Conservation (phyloP, 2,329 filamentous ascomycete genomes). For the Xylaria sp. region DNA sequence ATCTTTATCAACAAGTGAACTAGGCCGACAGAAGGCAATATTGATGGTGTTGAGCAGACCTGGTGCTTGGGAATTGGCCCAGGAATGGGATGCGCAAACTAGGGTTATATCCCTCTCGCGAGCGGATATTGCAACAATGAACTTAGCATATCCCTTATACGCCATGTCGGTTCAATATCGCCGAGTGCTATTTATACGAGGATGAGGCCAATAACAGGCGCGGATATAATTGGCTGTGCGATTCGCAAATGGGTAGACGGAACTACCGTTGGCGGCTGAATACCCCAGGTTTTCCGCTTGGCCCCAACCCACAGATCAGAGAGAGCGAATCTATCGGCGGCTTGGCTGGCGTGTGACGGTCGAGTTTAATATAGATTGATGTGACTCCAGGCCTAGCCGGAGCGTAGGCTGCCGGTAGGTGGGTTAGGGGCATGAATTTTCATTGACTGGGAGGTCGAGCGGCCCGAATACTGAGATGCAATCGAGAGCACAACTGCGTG, state of each 20-base stretch:
- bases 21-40: slow-evolving; percentile 20
- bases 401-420: slow-evolving; percentile 30
- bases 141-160: slow-evolving; percentile 35
- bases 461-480: slow-evolving; percentile 25
- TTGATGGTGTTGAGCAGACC: slow-evolving; percentile 17
- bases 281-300: slow-evolving; percentile 45
- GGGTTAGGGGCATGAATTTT: slow-evolving; percentile 18
- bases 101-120: slow-evolving; percentile 32
- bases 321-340: slow-evolving; percentile 20
- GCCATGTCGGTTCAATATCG: slow-evolving; percentile 41
- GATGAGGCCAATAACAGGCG: slow-evolving; percentile 39
- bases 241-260: slow-evolving; percentile 35
- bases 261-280: slow-evolving; percentile 44
- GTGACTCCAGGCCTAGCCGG: slow-evolving; percentile 28
- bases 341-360: slow-evolving; percentile 20
- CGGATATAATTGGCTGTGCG: slow-evolving; percentile 42
- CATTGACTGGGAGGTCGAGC: slow-evolving; percentile 18
- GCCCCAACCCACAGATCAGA: slow-evolving; percentile 34
- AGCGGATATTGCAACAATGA: slow-evolving; percentile 16
- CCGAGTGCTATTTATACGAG: slow-evolving; percentile 40
- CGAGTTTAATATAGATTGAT: slow-evolving; percentile 32
- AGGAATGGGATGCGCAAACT: slow-evolving; percentile 1
- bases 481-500: not conserved
- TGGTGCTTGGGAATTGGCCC: slow-evolving; percentile 19
- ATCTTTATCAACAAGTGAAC: slow-evolving; percentile 46